phyloP scores from a whole-genome alignment of 164 flowering plant genomes.

The Nymphaea thermarum region DNA sequence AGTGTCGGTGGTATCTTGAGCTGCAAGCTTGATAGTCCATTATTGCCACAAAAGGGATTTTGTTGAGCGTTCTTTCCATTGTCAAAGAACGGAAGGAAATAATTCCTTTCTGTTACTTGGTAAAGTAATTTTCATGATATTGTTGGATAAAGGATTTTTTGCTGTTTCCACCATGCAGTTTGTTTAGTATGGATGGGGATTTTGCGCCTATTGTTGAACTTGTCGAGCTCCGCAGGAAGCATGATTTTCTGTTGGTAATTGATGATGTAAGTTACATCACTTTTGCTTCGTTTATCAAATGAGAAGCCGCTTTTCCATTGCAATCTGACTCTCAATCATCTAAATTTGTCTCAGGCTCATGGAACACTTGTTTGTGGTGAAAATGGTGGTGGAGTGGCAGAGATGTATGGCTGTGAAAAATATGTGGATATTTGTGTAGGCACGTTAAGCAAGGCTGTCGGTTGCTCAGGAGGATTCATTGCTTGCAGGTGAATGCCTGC shows the following conservation, averaged over 20 bases:
- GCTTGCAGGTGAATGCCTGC: conserved; percentile 68
- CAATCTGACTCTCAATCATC: background rate
- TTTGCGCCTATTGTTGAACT: conserved; percentile 84
- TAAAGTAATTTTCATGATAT: background rate
- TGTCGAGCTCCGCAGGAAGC: conserved; percentile 60
- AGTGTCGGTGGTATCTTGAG: background rate
- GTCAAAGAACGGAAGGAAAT: background rate
- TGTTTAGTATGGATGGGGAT: conserved; percentile 99
- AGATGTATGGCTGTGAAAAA: conserved; percentile 58
- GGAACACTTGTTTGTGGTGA: conserved; percentile 84
- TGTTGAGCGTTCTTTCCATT: background rate
- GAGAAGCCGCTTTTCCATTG: background rate
- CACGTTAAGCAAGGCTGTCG: conserved; percentile 92
- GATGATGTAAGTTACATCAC: conserved; percentile 69
- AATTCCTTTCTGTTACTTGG: too few species aligned
- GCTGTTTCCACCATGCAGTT: conserved; percentile 32
- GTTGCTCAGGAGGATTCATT: conserved; percentile 90
- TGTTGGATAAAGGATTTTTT: background rate
- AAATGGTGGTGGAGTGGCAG: conserved; percentile 86
- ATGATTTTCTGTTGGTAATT: conserved; percentile 72
- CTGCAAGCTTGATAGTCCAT: background rate
- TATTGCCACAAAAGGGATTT: too few species aligned
- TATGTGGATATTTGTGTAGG: conserved; percentile 86
- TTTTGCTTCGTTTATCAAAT: background rate
- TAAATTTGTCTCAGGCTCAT: conserved; percentile 43